phyloP scores from a whole-genome alignment of 768 basidiomycete genomes.

The Tylopilus intermedius region DNA sequence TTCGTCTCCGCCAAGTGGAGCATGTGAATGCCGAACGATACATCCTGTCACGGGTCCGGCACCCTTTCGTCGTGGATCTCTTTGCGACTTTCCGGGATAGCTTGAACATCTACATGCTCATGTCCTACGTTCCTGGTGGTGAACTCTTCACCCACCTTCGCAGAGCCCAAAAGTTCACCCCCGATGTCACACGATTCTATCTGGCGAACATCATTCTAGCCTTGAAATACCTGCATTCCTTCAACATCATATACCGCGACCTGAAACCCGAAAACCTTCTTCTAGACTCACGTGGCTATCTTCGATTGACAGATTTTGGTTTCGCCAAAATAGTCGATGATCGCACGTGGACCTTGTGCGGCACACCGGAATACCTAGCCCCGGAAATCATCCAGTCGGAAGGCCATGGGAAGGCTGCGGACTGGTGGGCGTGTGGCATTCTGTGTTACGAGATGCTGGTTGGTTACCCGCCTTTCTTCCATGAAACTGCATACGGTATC shows the following conservation, averaged over 20 bases:
- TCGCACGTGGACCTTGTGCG: constrained; percentile 96
- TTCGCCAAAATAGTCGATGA: constrained; percentile 98
- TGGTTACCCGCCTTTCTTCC: constrained; percentile 97
- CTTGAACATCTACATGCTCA: constrained; percentile 95
- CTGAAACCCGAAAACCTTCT: constrained; percentile 99
- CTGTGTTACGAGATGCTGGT: constrained; percentile 98
- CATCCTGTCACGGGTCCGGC: constrained; percentile 85
- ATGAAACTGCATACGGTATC: constrained; percentile 95
- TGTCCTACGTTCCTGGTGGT: constrained; percentile 94
- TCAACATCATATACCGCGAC: constrained; percentile 98
- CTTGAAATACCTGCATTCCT: constrained; percentile 88
- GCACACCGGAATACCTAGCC: constrained; percentile 93
- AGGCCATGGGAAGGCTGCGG: constrained; percentile 95
- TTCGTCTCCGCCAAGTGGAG: constrained; percentile 90
- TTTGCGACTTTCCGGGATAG: constrained; percentile 95
- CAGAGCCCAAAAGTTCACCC: constrained; percentile 88
- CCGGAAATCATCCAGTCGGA: constrained; percentile 98
- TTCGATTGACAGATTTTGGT: constrained; percentile 95
- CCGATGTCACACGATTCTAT: constrained; percentile 97
- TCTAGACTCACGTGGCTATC: constrained; percentile 86
- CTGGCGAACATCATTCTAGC: constrained; percentile 94
- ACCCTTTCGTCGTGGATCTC: constrained; percentile 96
- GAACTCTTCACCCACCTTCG: constrained; percentile 97
- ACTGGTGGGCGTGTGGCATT: constrained; percentile 99
- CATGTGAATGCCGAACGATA: constrained; percentile 96